A percentile compares a stretch with the other conserved stretches of the same genome.
phyloP scores from a whole-genome alignment of 352 stramenopile genomes.

The Phytophthora rubi region DNA sequence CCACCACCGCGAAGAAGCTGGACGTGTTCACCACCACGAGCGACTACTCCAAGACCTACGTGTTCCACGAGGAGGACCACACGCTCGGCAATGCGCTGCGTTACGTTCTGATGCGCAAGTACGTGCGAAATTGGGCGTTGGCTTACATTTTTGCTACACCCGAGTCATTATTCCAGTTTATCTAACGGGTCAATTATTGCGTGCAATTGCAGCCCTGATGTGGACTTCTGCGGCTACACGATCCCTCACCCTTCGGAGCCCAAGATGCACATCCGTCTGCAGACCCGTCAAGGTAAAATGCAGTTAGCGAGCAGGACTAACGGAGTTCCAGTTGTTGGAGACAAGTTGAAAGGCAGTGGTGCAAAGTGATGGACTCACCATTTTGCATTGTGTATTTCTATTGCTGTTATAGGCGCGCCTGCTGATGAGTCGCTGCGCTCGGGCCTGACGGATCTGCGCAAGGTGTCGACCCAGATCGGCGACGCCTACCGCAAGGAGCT shows the following conservation, averaged over 20 bases:
- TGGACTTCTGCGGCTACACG: slow-evolving; percentile 95
- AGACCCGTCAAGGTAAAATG: slow-evolving; percentile 74
- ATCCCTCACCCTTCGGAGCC: slow-evolving; percentile 96
- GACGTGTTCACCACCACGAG: slow-evolving; percentile 81
- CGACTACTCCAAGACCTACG: slow-evolving; percentile 88
- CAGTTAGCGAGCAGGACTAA: background rate
- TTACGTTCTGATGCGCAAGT: slow-evolving; percentile 94
- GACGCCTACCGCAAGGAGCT: slow-evolving; percentile 86
- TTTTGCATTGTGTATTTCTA: background rate
- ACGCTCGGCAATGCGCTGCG: slow-evolving; percentile 91
- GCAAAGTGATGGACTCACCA: too few species aligned
- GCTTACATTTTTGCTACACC: background rate
- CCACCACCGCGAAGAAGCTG: slow-evolving; percentile 70
- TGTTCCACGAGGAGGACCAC: slow-evolving; percentile 91
- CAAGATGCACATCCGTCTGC: slow-evolving; percentile 94
- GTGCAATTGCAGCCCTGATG: slow-evolving; percentile 70
- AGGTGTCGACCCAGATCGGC: slow-evolving; percentile 71
- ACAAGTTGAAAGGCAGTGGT: too few species aligned
- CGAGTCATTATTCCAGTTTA: background rate
- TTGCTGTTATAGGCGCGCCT: slow-evolving; percentile 45
- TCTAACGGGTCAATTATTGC: slow-evolving; percentile 3
- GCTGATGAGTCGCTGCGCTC: slow-evolving; percentile 69
- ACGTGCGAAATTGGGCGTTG: slow-evolving; percentile 30
- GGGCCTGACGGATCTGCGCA: slow-evolving; percentile 74
- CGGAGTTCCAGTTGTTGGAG: background rate